Base-by-base conservation (phyloP, 768 basidiomycete species). In the Paxillus ammoniavirescens region DNA sequence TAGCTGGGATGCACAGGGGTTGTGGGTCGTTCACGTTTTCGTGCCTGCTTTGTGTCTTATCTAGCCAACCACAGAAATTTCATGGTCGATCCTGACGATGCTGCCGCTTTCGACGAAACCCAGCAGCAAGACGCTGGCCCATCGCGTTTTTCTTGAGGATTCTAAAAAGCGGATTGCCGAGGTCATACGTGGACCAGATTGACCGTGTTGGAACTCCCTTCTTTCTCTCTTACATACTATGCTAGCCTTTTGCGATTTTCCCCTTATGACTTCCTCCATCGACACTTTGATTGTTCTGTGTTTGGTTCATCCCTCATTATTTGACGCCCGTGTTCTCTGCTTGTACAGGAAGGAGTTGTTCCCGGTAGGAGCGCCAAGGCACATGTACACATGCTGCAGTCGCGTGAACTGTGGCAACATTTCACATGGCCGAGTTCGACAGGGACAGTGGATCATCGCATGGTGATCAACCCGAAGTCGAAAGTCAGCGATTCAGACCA, bases 361-460 rank as follows among this genome's bases (percentile, higher is more conserved):
- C 33, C 35, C 10, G 38, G 47, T 43, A 42, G 9, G 23, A 21
- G 35, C 50, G 21, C 37, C 49, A 30, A 57, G 61, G 55, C 52
- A 64, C 59, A 61, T 61, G 58, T 55, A 50, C 50, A 53, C 65
- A 66, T 53, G 26, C 26, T 26, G 26, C 26, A 26, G 26, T 26
- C 26, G 26, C 26, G 26, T 26, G 26, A 26, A 26, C 6, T 26
- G 26, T 26, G 26, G 26, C 26, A 26, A 26, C 6, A 4, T 3
- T 4, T 4, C 26, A 26, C 26, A 26, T 26, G 26, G 6, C 26
- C 6, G 26, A 6, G 26, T 26, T 26, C 26, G 6, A 26, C 26
- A 26, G 26, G 56, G 31, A 31, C 31, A 9, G 7, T 8, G 31
- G 31, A 9, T 8, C 31, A 61, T 43, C 45, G 54, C 30, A 54